A percentile compares a stretch with the other conserved stretches of the same genome.
These are phyloP conservation scores for Arabis hirsuta DNA, from an alignment of 345 rosid species.

Conservation along the genomic window DNA sequence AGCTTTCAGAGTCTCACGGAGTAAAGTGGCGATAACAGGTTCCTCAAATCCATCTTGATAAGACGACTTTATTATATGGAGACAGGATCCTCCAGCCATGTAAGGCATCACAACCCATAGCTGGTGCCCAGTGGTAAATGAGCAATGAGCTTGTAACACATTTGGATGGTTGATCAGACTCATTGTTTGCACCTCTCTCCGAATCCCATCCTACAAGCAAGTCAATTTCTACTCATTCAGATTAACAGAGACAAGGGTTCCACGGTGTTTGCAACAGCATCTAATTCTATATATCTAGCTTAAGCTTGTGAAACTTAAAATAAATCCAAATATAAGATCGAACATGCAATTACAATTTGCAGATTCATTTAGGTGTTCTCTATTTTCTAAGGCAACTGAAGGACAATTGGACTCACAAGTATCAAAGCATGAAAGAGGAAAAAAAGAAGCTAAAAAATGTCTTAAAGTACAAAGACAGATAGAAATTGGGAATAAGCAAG, in stretches of 20 bases:
- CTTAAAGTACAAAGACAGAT: slow-evolving; percentile 23
- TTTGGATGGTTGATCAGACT: slow-evolving; percentile 87
- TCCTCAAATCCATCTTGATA: slow-evolving; percentile 93
- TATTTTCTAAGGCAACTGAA: slow-evolving; percentile 22
- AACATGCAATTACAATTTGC: slow-evolving; percentile 27
- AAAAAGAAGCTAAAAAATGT: not conserved
- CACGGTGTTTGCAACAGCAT: slow-evolving; percentile 10
- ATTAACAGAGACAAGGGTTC: slow-evolving; percentile 23
- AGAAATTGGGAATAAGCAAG: slow-evolving; percentile 19
- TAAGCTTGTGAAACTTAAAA: slow-evolving; percentile 23
- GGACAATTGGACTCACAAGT: slow-evolving; percentile 7
- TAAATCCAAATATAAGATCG: not conserved
- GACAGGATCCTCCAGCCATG: slow-evolving; percentile 99
- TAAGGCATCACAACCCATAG: slow-evolving; percentile 99
- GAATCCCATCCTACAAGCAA: slow-evolving; percentile 83
- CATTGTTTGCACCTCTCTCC: slow-evolving; percentile 98
- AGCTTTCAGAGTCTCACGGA: slow-evolving; percentile 92
- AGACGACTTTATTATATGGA: slow-evolving; percentile 88
- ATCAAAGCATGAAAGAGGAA: slow-evolving; percentile 20
- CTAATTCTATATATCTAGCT: slow-evolving; percentile 23
- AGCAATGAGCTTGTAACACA: slow-evolving; percentile 83
- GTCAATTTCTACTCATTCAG: slow-evolving; percentile 23
- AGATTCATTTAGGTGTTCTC: slow-evolving; percentile 15
- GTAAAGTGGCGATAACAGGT: slow-evolving; percentile 85
- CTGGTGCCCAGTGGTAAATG: slow-evolving; percentile 75